Evolutionary conservation across 257 asterid genomes (phyloP).

Genomic region (Ilex asprella): DNA sequence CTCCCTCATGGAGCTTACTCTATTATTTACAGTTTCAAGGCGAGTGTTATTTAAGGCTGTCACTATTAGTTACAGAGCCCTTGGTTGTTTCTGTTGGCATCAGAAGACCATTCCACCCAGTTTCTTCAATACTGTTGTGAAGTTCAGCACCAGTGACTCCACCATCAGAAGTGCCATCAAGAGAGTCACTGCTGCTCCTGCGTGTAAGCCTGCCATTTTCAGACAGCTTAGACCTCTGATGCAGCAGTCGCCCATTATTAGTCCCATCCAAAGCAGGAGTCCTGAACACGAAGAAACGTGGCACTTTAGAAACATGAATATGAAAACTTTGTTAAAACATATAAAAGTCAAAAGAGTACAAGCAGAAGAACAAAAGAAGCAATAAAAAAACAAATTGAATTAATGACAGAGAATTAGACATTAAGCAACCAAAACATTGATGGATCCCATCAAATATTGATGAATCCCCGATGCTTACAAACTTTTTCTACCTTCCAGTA

Average conservation of each 20-base stretch:
- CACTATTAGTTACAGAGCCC: constrained; percentile 52
- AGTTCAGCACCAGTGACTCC: constrained; percentile 20
- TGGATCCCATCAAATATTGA: neutral
- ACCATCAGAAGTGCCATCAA: constrained; percentile 28
- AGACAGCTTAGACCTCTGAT: constrained; percentile 31
- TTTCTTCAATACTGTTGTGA: constrained; percentile 25
- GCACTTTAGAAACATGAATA: constrained; percentile 10
- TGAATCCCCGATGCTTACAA: neutral
- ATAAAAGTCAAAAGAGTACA: too few species aligned
- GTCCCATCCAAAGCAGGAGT: constrained; percentile 12
- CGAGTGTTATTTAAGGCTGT: constrained; percentile 29
- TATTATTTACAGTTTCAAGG: constrained; percentile 56
- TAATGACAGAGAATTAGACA: neutral
- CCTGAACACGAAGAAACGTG: constrained; percentile 24
- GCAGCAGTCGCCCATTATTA: constrained; percentile 27
- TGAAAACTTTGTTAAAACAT: neutral
- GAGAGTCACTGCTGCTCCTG: constrained; percentile 29
- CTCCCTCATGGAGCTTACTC: constrained; percentile 23
- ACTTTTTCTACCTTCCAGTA: too few species aligned
- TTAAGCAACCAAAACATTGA: too few species aligned
- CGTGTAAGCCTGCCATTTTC: constrained; percentile 23
- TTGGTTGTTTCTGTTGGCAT: constrained; percentile 29
- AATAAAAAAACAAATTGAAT: neutral
- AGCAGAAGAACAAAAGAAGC: neutral
- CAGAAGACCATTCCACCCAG: constrained; percentile 32